Base-by-base conservation (phyloP, 306 rosid species). In the Prunus mira region DNA sequence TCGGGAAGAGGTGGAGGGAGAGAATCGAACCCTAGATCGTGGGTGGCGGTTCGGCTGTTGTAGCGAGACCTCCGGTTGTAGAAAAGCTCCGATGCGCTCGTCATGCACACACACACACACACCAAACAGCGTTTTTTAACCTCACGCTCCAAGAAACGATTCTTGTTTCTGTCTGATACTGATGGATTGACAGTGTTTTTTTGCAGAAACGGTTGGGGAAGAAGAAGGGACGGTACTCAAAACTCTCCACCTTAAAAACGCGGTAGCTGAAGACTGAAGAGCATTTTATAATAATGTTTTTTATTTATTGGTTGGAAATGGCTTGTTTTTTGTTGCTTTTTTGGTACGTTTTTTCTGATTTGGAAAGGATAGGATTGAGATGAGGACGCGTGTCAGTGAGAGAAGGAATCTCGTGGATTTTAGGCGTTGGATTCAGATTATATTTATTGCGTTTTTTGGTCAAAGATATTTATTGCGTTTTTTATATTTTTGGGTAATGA, bases 11-110 rank as follows among this genome's bases (percentile, higher is more conserved):
- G 76, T 25, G 80, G 74, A 20, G 28, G 56, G 43, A 69, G 73
- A 67, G 84, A 76, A 46, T 85, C 89, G 80, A 89, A 72, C 65
- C 79, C 83, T 12, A 82, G 81, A 73, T 87, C 88, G 69, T 74
- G 81, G 74, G 68, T 41, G 60, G 71, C 25, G 72, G 75, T 72
- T 55, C 98, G 97, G 71, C 89, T 96, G 56, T 80, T 96, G 49
- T 77, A 77, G 41, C 98, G 94, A 70, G 86, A 91, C 83, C 98
- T 89, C 76, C 98, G 72, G 65, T 19, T 76, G 82, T 79, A 65
- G 78, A 90, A 92, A 14, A 94, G 83, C 88, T 94, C 98, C 72
- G 91, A 89, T 80, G 96, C 98, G 92, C 96, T 94, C 95, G 98
- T 87, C 97, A 94, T 94, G 56, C 90, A 88, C 91, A 14, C 30